Evolutionary conservation across 805 yeast genomes (phyloP).

Genomic region (Zygosaccharomyces gambellarensis): DNA sequence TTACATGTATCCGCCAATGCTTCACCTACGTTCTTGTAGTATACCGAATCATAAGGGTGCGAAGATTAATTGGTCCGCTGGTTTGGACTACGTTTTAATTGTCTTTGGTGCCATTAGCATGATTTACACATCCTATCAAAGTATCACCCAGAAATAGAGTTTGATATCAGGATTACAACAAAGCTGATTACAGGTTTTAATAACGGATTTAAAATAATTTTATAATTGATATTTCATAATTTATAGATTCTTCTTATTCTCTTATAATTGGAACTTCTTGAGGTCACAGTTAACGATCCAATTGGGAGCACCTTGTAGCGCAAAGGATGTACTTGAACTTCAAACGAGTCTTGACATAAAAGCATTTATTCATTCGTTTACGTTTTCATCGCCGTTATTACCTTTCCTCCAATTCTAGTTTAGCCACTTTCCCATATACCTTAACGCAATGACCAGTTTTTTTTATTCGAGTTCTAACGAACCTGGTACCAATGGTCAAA

Average conservation of each 20-base stretch:
- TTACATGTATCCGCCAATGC: constrained; percentile 78
- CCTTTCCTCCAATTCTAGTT: neutral
- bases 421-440: neutral
- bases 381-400: neutral
- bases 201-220: neutral
- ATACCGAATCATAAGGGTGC: constrained; percentile 18
- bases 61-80: constrained; percentile 32
- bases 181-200: neutral
- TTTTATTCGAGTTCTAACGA: constrained; percentile 8
- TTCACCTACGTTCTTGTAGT: constrained; percentile 55
- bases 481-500: neutral
- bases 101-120: constrained; percentile 56
- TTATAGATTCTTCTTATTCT: neutral
- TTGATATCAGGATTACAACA: neutral
- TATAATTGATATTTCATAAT: neutral
- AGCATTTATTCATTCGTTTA: too few relatives aligned
- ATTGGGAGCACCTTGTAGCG: neutral
- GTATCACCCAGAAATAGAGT: constrained; percentile 31
- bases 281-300: constrained; percentile 1
- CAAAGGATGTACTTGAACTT: neutral
- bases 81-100: constrained; percentile 46
- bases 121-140: constrained; percentile 63
- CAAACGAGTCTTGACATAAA: neutral
- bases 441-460: constrained; percentile 1
- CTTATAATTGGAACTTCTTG: neutral